These are phyloP conservation scores for Creolimax fragrantissima DNA, from an alignment of 78 protist species.

Conservation along the genomic window DNA sequence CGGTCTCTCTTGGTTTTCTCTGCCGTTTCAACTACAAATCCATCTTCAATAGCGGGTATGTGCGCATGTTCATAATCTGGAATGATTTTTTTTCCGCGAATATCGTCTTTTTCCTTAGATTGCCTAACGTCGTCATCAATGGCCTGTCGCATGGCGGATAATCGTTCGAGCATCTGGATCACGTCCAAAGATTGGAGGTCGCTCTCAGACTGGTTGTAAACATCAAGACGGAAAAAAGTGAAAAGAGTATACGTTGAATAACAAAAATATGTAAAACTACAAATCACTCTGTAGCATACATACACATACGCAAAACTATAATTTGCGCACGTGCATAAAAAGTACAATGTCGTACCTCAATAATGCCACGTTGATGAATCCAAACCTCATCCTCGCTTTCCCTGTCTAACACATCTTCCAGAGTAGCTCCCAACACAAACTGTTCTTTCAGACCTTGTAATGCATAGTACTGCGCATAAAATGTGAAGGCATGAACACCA, in stretches of 20 bases:
- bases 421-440: not conserved
- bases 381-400: not conserved
- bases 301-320: too few relatives aligned
- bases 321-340: too few relatives aligned
- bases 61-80: not conserved
- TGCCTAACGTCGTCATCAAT: not conserved
- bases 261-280: too few relatives aligned
- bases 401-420: not conserved
- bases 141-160: not conserved
- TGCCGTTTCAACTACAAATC: not conserved
- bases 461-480: constrained; percentile 1
- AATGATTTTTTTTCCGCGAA: not conserved
- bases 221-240: too few relatives aligned
- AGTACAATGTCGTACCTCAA: not conserved
- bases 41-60: not conserved
- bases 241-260: too few relatives aligned
- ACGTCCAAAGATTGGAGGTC: not conserved
- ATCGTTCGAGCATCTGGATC: not conserved
- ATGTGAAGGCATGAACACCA: not conserved
- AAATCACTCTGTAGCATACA: too few relatives aligned
- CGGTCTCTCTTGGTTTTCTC: not conserved
- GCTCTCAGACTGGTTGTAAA: not conserved
- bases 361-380: not conserved
- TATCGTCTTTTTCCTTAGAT: not conserved
- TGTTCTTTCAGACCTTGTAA: not conserved